Conservation (phyloP, 1,284 basidiomycete genomes). For the Schizophyllum amplum region DNA sequence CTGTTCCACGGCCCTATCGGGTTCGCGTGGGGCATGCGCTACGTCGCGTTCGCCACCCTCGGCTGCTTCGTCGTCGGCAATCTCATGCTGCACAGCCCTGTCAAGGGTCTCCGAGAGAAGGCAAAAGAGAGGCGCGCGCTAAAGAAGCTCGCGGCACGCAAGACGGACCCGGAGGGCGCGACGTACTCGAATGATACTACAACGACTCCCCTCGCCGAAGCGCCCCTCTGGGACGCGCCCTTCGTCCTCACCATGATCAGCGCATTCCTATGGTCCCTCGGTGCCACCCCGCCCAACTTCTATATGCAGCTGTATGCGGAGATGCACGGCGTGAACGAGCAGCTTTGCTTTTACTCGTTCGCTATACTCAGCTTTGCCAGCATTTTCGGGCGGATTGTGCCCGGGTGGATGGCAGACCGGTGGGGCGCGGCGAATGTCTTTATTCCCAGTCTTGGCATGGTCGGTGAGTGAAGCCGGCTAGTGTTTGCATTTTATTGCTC, state of each 20-base stretch:
- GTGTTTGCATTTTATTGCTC: neutral
- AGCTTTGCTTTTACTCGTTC: slow-evolving; percentile 22
- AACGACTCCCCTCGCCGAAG: neutral
- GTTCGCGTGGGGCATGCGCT: slow-evolving; percentile 17
- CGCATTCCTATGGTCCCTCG: slow-evolving; percentile 17
- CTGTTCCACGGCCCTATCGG: slow-evolving; percentile 15
- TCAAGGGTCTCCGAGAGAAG: too few relatives aligned
- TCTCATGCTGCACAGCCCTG: slow-evolving; percentile 14
- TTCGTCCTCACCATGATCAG: slow-evolving; percentile 15
- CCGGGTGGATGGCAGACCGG: slow-evolving; percentile 17
- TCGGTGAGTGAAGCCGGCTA: slow-evolving; percentile 8
- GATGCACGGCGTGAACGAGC: slow-evolving; percentile 16
- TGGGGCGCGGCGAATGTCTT: slow-evolving; percentile 18
- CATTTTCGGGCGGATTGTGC: slow-evolving; percentile 18
- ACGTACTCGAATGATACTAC: neutral
- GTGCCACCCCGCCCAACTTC: slow-evolving; percentile 19
- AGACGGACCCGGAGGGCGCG: neutral
- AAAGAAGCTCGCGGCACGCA: neutral
- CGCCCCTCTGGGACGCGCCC: slow-evolving; percentile 12
- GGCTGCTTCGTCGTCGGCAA: slow-evolving; percentile 16
- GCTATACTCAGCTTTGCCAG: slow-evolving; percentile 18
- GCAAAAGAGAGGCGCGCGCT: too few relatives aligned
- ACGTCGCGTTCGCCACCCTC: slow-evolving; percentile 14
- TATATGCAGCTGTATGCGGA: slow-evolving; percentile 22
- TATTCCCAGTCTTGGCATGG: slow-evolving; percentile 13